Conservation (phyloP, 2,329 filamentous ascomycete genomes). For the Calonectria pauciramosa region DNA sequence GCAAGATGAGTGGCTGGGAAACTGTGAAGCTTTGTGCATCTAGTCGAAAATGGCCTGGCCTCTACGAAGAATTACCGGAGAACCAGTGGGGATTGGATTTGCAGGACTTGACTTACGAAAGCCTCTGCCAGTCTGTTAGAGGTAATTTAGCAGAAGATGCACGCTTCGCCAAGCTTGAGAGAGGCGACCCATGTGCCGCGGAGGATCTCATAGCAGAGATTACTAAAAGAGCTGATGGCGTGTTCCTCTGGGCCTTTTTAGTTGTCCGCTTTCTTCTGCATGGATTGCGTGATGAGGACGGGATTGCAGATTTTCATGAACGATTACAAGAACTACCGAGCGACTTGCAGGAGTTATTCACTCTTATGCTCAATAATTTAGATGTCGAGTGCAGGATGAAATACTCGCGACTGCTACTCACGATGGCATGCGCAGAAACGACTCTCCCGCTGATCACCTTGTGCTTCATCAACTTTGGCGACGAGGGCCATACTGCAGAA, state of each 20-base stretch:
- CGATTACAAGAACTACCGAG: background rate
- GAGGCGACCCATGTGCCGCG: background rate
- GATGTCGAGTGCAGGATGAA: background rate
- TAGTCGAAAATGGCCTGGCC: background rate
- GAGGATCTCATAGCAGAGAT: background rate
- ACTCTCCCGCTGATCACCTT: background rate
- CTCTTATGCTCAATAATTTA: background rate
- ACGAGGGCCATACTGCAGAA: background rate
- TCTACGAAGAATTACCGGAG: background rate
- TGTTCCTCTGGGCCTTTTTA: background rate
- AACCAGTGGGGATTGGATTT: background rate
- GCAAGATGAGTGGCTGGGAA: background rate
- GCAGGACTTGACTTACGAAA: background rate
- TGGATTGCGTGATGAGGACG: background rate
- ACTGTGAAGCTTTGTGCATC: background rate
- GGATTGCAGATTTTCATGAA: background rate
- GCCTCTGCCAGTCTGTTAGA: background rate
- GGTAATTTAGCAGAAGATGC: background rate
- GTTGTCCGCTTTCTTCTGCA: background rate
- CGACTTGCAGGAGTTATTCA: background rate
- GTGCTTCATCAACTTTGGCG: background rate
- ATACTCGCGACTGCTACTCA: background rate
- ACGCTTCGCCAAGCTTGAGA: background rate
- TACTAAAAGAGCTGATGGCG: background rate
- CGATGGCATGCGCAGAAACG: background rate